Evolutionary conservation across 495 filamentous ascomycete species (phyloP).

Genomic region (Margaritispora aquatica): DNA sequence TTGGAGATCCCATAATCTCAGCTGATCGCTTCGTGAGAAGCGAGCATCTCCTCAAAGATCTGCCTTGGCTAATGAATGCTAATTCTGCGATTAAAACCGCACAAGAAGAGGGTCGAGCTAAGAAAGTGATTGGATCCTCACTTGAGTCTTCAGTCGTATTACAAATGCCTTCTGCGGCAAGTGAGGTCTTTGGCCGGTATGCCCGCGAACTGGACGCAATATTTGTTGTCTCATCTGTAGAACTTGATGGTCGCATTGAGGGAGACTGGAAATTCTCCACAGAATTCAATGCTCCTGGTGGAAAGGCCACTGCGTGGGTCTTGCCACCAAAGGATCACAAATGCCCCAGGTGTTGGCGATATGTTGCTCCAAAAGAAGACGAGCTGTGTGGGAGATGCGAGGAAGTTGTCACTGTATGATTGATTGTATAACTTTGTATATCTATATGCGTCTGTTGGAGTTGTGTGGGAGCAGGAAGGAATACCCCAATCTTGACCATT

Average conservation of each 20-base stretch:
- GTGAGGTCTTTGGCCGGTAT: constrained; percentile 43
- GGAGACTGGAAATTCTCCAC: constrained; percentile 48
- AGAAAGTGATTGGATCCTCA: constrained; percentile 66
- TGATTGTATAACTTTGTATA: not conserved
- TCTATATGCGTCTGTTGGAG: not conserved
- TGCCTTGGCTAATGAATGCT: constrained; percentile 50
- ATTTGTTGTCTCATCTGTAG: constrained; percentile 71
- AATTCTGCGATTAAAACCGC: constrained; percentile 59
- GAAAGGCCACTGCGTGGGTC: constrained; percentile 45
- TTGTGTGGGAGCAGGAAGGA: not conserved
- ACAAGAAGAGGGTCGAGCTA: constrained; percentile 59
- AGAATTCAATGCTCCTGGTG: constrained; percentile 45
- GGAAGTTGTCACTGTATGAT: constrained; percentile 43
- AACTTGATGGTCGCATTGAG: constrained; percentile 30
- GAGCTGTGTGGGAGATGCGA: constrained; percentile 69
- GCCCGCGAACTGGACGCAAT: constrained; percentile 59
- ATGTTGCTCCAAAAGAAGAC: constrained; percentile 51
- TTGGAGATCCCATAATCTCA: constrained; percentile 24
- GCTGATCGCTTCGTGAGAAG: constrained; percentile 33
- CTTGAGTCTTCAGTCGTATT: constrained; percentile 63
- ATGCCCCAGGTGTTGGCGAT: constrained; percentile 86
- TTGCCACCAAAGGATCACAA: constrained; percentile 62
- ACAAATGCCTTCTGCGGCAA: constrained; percentile 20
- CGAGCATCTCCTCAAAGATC: constrained; percentile 33
- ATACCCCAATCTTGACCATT: not conserved